Percentiles rank a stretch among this genome's conserved stretches.
phyloP scores from a whole-genome alignment of 176 grass and related monocot species.

The Alloteropsis semialata region DNA sequence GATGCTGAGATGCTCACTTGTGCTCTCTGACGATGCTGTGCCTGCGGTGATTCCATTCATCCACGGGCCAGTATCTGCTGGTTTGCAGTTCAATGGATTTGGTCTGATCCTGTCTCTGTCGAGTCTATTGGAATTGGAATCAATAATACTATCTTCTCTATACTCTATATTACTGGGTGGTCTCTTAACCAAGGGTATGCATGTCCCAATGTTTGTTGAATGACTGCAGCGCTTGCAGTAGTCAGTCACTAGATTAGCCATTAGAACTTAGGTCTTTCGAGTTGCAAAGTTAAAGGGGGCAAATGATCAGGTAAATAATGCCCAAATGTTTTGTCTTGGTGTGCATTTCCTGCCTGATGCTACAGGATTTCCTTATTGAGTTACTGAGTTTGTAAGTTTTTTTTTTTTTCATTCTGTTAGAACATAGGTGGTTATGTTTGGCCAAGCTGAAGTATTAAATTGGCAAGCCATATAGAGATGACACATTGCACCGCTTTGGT shows the following conservation, averaged over 20 bases:
- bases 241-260: neutral
- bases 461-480: neutral
- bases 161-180: too few relatives aligned
- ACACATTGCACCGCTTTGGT: neutral
- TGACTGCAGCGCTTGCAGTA: neutral
- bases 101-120: neutral
- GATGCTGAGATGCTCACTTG: neutral
- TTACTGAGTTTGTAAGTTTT: neutral
- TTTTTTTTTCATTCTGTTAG: neutral
- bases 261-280: neutral
- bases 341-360: neutral
- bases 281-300: neutral
- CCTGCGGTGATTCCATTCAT: neutral
- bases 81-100: slow-evolving; percentile 3
- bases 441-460: neutral
- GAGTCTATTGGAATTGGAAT: neutral
- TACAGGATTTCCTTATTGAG: neutral
- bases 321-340: neutral
- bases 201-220: too few relatives aligned
- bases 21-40: neutral
- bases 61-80: neutral
- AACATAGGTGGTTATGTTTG: neutral
- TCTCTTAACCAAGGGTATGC: too few relatives aligned
- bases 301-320: neutral
- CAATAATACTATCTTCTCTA: too few relatives aligned